Conservation (phyloP, 805 yeast species). For the Myxozyma nipponensis region DNA sequence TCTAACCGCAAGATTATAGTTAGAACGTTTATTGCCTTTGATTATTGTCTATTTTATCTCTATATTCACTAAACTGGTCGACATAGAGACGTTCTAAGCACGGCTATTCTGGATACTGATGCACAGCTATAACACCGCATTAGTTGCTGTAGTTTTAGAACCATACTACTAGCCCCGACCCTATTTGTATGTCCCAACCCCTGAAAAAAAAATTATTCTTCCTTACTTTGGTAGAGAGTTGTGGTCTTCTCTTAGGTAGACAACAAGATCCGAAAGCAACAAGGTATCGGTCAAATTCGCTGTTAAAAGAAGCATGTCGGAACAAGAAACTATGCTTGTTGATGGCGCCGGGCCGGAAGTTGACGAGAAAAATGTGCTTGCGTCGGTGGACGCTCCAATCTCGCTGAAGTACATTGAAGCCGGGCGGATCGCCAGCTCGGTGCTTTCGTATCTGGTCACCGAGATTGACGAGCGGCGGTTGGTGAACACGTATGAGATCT, state of each 20-base stretch:
- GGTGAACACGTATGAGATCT: conserved; percentile 42
- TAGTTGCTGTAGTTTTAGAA: too few species aligned
- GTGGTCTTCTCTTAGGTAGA: too few species aligned
- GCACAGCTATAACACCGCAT: too few species aligned
- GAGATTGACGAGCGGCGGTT: conserved; percentile 7
- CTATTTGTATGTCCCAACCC: not conserved
- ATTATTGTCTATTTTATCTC: too few species aligned
- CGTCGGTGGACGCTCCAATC: conserved; percentile 15
- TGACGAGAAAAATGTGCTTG: conserved; percentile 12
- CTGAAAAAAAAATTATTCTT: conserved; percentile 1
- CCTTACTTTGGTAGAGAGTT: too few species aligned
- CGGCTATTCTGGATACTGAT: too few species aligned
- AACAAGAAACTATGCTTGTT: conserved; percentile 10
- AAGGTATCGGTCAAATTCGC: too few species aligned
- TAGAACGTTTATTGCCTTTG: too few species aligned
- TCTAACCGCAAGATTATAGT: too few species aligned
- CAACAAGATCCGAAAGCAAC: too few species aligned
- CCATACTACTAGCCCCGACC: not conserved
- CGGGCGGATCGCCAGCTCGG: conserved; percentile 24
- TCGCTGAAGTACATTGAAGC: conserved; percentile 22
- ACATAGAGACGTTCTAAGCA: too few species aligned
- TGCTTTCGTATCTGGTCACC: conserved; percentile 9
- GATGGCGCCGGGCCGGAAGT: conserved; percentile 3
- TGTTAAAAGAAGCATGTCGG: conserved; percentile 6
- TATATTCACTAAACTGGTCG: too few species aligned